Evolutionary conservation across 1,139 yeast genomes (phyloP).

Genomic region (Suhomyces atakaporum): DNA sequence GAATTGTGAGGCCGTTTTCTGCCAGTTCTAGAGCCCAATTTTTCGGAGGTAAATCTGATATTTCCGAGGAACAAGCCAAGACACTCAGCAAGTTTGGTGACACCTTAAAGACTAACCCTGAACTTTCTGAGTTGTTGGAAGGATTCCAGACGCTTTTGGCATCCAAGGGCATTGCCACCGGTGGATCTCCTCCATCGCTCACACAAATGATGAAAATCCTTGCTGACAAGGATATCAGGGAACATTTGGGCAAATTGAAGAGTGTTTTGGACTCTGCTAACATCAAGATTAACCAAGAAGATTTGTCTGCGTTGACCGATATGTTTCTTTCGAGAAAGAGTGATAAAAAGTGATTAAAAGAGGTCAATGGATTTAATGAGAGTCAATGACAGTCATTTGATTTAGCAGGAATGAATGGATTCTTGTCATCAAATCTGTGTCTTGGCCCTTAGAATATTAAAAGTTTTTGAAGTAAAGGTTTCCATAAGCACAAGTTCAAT

Average conservation of each 20-base stretch:
- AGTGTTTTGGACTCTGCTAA: conserved; percentile 35
- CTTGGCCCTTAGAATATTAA: too few species aligned
- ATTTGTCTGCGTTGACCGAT: conserved; percentile 33
- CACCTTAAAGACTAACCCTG: conserved; percentile 25
- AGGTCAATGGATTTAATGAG: too few species aligned
- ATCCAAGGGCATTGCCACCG: conserved; percentile 36
- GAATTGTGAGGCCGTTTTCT: conserved; percentile 6
- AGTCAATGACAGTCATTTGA: too few species aligned
- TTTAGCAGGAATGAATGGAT: too few species aligned
- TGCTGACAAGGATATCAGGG: conserved; percentile 41
- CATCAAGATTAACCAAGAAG: conserved; percentile 35
- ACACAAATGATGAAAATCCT: conserved; percentile 40
- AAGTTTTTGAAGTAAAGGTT: too few species aligned
- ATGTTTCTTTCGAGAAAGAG: conserved; percentile 16
- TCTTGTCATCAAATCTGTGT: too few species aligned
- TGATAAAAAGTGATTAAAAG: too few species aligned
- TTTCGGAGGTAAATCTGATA: conserved; percentile 11
- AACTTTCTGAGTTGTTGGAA: conserved; percentile 28
- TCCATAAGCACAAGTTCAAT: too few species aligned
- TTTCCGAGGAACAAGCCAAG: conserved; percentile 15
- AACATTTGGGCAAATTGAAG: conserved; percentile 32
- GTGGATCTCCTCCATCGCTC: conserved; percentile 36
- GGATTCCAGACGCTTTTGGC: conserved; percentile 37
- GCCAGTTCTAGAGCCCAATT: conserved; percentile 6
- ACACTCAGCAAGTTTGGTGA: conserved; percentile 18